phyloP scores from a whole-genome alignment of 805 yeast genomes.

The Kuraishia capsulata region DNA sequence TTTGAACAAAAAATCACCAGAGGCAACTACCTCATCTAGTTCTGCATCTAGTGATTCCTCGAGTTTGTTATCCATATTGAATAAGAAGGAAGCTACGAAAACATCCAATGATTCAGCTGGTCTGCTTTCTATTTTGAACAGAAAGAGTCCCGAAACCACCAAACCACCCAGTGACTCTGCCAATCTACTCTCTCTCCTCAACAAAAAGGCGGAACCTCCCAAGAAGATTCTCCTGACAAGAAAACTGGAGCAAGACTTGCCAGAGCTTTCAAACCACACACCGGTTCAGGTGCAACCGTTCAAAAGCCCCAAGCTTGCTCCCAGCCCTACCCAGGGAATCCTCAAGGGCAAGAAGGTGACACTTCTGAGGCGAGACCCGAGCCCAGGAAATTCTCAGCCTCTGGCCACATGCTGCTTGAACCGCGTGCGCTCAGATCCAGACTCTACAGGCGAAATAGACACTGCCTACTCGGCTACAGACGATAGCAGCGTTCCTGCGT shows the following conservation, averaged over 20 bases:
- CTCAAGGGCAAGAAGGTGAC: background rate
- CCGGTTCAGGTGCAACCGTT: too few relatives aligned
- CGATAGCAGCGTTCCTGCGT: too few relatives aligned
- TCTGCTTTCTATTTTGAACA: background rate
- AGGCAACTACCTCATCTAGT: conserved; percentile 6
- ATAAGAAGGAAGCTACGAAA: conserved; percentile 1
- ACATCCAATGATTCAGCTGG: conserved; percentile 3
- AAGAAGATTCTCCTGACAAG: conserved; percentile 3
- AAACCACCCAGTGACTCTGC: background rate
- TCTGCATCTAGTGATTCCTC: background rate
- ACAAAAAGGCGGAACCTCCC: background rate
- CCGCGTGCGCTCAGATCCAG: too few relatives aligned
- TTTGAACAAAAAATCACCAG: conserved; percentile 1
- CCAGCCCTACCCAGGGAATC: too few relatives aligned
- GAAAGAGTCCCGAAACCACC: background rate
- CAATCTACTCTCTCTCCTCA: background rate
- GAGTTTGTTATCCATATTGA: background rate
- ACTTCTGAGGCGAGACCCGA: background rate
- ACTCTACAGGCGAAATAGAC: too few relatives aligned
- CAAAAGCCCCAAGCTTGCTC: too few relatives aligned
- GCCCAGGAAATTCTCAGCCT: background rate
- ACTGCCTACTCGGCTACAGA: too few relatives aligned
- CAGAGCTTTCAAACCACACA: too few relatives aligned
- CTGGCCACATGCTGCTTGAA: too few relatives aligned
- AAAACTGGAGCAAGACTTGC: too few relatives aligned